Evolutionary conservation across 116 monocot species (phyloP), one percentile per base, ranked within the genome.

Genomic region (Cymodocea nodosa): DNA sequence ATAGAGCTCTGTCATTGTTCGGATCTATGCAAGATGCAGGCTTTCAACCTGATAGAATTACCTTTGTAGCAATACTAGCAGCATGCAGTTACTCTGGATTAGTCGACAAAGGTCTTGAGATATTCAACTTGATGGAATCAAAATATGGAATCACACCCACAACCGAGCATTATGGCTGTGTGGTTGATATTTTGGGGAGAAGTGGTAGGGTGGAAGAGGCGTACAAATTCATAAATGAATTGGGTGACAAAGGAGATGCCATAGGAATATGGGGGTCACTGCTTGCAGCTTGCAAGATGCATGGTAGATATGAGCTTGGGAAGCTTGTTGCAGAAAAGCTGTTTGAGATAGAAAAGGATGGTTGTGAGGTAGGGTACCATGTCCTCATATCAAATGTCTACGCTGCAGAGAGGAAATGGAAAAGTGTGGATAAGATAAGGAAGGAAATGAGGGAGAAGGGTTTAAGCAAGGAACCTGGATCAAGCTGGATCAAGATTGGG

Each of bases 141-240:
- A 75, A 73, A 19, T 86, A 68, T 71, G 86, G 81, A n/a, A 60
- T 98, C 60, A 39, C 22, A 16, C 60, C 85, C n/a, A 69, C 83
- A 20, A 17, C 73, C 6, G 89, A 98, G 68, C 98, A 98, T 60
- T 68, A 82, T 23, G 84, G 98, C 59, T 98, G 98, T 67, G 75
- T 98, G 17, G 89, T 86, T 24, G 92, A 98, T 70, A 74, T 98
- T 81, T 70, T 98, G 60, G 98, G 80, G 14, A 89, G 84, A 63
- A 86, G 80, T 52, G 98, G 98, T 44, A 92, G 86, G 61, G 75
- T 98, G 48, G 86, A 86, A 55, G 86, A 89, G 74, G 98, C 92
- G 11, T 92, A 84, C 60, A 77, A 92, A 37, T 89, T 92, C 70
- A 76, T 68, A 23, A 19, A 60, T 48, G 64, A 73, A 48, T 77